Evolutionary conservation across 305 asterid genomes (phyloP).

Genomic region (Nicotiana rustica): DNA sequence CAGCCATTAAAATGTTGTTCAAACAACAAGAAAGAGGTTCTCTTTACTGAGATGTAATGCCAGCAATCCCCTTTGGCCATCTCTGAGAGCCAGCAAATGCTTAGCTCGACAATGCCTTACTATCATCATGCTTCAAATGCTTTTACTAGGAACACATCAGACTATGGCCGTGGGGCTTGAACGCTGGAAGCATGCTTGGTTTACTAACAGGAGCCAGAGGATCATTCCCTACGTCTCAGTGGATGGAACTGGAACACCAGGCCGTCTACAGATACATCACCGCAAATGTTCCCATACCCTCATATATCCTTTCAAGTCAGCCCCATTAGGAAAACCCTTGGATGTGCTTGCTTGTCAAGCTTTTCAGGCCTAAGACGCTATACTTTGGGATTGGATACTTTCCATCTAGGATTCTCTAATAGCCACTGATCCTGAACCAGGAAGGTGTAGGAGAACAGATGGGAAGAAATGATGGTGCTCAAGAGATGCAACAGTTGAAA

Average conservation of each 20-base stretch:
- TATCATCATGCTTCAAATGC: neutral
- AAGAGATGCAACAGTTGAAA: conserved; percentile 77
- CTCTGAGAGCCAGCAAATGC: conserved; percentile 21
- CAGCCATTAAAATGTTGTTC: neutral
- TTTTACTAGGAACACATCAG: conserved; percentile 39
- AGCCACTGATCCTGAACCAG: conserved; percentile 80
- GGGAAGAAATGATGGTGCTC: conserved; percentile 99
- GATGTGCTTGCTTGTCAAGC: no score
- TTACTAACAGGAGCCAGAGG: no score
- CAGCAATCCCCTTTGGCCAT: neutral
- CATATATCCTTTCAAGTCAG: no score
- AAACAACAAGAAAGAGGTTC: neutral
- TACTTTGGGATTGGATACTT: no score
- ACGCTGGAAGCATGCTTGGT: no score
- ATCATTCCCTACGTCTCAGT: no score
- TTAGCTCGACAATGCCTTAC: neutral
- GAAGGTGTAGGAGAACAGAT: conserved; percentile 91
- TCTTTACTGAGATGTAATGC: neutral
- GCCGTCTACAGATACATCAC: no score
- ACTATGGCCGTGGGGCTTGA: conserved; percentile 38
- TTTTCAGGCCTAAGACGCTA: no score
- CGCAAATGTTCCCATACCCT: no score
- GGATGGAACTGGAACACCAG: no score
- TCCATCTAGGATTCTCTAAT: no score
- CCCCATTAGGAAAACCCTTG: no score